Conservation (phyloP, 441 rosid species). For the Hura crepitans region DNA sequence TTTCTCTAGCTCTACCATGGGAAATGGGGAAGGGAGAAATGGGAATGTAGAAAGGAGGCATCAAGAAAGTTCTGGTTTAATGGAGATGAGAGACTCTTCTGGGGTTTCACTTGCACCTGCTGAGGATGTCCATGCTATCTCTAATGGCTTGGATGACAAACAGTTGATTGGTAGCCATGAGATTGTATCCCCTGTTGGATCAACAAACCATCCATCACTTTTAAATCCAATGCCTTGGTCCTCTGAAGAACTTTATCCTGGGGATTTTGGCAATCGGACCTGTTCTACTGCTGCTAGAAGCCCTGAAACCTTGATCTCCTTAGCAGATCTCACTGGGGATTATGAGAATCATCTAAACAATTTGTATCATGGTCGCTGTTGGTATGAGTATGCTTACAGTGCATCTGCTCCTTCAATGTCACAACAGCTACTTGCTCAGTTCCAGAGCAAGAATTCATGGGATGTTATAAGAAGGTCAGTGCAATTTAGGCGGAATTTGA, state of each 20-base stretch:
- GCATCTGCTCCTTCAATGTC: conserved; percentile 31
- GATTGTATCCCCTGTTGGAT: conserved; percentile 32
- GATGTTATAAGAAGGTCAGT: conserved; percentile 45
- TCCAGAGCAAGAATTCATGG: conserved; percentile 54
- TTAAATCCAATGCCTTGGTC: conserved; percentile 32
- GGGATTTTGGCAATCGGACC: conserved; percentile 29
- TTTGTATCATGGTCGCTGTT: conserved; percentile 43
- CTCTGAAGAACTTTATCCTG: conserved; percentile 39
- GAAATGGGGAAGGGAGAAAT: conserved; percentile 42
- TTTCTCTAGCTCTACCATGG: conserved; percentile 27
- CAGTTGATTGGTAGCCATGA: conserved; percentile 27
- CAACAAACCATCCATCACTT: conserved; percentile 24
- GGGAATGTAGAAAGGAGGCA: conserved; percentile 37
- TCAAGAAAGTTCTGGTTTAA: conserved; percentile 20
- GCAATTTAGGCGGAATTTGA: conserved; percentile 38
- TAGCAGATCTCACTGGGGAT: conserved; percentile 63
- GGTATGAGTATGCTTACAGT: conserved; percentile 38
- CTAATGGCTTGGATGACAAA: conserved; percentile 29
- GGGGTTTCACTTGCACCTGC: conserved; percentile 10
- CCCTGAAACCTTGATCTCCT: conserved; percentile 27
- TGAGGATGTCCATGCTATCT: conserved; percentile 27
- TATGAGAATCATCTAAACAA: conserved; percentile 37
- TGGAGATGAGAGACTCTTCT: conserved; percentile 26
- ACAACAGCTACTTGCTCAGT: conserved; percentile 32
- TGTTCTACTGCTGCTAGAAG: conserved; percentile 26